Percentiles rank a stretch among this genome's conserved stretches.
Conservation (phyloP, 306 rosid genomes). For the Gillenia trifoliata region DNA sequence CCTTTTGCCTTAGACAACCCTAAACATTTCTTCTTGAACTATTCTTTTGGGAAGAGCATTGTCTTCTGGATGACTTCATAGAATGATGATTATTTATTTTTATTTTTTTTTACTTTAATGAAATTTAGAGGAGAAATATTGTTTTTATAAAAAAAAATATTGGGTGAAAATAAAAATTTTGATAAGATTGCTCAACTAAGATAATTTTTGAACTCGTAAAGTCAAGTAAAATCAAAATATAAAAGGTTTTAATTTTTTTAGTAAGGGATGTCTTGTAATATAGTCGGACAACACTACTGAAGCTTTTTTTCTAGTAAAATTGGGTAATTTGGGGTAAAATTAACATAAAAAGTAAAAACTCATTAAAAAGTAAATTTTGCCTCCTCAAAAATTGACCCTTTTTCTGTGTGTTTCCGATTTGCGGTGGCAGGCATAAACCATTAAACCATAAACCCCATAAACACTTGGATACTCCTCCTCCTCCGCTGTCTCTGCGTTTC, state of each 20-base stretch:
- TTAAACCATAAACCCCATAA: neutral
- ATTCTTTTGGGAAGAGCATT: neutral
- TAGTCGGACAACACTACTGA: no score
- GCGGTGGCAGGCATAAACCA: neutral
- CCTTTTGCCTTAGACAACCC: neutral
- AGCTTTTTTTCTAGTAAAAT: fast-evolving
- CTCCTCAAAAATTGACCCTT: neutral
- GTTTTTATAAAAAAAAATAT: no score
- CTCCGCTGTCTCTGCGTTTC: neutral
- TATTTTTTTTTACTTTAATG: no score
- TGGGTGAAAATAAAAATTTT: no score
- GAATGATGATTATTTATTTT: neutral
- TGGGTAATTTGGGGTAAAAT: neutral
- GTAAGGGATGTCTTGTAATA: no score
- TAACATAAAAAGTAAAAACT: neutral
- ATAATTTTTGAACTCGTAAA: no score
- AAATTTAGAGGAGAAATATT: no score
- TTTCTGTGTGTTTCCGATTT: neutral
- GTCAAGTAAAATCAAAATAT: no score
- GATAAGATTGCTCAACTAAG: no score
- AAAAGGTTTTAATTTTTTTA: no score
- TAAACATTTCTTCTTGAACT: no score
- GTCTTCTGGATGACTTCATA: neutral
- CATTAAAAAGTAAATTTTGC: neutral
- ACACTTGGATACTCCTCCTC: neutral